Evolutionary conservation across 2,329 filamentous ascomycete species (phyloP), one percentile per base, ranked within the genome.

Genomic region (Thelonectria olida): DNA sequence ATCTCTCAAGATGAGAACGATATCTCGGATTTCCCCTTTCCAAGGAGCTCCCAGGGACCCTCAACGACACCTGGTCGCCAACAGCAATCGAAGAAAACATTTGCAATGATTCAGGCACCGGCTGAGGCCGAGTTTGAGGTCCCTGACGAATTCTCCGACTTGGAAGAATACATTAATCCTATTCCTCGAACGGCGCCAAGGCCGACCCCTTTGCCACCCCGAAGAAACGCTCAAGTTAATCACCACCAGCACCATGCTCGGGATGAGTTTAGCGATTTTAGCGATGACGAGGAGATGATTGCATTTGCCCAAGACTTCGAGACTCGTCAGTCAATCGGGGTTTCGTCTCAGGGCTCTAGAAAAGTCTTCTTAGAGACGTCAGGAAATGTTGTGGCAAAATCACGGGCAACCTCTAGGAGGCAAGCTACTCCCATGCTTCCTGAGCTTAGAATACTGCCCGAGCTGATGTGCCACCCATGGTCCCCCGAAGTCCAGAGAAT

Each of bases 401-500:
- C 75, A 8, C 78, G 73, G 47, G 54, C 68, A 4, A 22, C 65
- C 4, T 65, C 72, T 2, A 81, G 78, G 68, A 80, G 71, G 36
- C 72, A 72, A 10, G 70, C 62, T 61, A 68, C 59, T 17, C 58
- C 71, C 5, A 54, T 57, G 3, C 41, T 69, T 5, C 67, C 73
- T 6, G 68, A 72, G 17, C 57, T 72, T n/a, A 77, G 74, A 49
- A 78, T 86, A 22, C 81, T 84, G 2, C 74, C 81, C 1, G 80
- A 85, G 53, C 75, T 86, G 68, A 90, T 92, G 84, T 83, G 85
- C 49, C 84, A 90, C 71, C 82, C 88, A 5, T 99, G 96, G 96
- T 97, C 94, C 15, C 83, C 86, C 42, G 94, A 98, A 69, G 91
- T 99, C 22, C 90, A 90, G 67, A 84, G 82, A 54, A 91, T 89